Base-by-base conservation (phyloP, 495 filamentous ascomycete genomes). In the Penicillium ucsense region DNA sequence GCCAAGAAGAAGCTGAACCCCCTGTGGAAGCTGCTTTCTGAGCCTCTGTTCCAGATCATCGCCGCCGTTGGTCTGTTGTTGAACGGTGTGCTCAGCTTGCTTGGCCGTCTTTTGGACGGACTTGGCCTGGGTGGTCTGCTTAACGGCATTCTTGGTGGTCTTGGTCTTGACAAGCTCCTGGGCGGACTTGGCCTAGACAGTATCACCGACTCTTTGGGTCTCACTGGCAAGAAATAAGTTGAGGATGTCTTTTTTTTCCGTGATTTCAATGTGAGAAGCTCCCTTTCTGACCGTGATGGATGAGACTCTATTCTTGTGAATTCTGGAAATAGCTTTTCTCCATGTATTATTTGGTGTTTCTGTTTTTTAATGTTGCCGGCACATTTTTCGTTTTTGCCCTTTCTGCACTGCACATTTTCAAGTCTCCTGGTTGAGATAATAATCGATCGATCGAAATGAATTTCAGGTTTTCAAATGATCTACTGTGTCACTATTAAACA, bases 1-100 rank as follows among this genome's bases (percentile, higher is more conserved):
- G 90, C 89, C 28, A 92, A 95, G 82, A 94, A 95, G 75, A 80
- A 86, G 66, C 77, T 96, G 43, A 95, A 88, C 55, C 86, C 88
- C 3, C 76, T 94, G 12, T 87, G 86, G 85, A 81, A 77, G 31
- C 66, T 94, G 43, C 65, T 94, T 8, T 80, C 79, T 8, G 68
- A 94, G 69, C 88, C 89, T 6, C 72, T 94, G 12, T 85, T 88
- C 75, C 89, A 94, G 73, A 94, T 94, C 60, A 75, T 96, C 48
- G 88, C 89, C 5, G 90, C 86, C 10, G 90, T 96, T 9, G 90
- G 90, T 7, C 67, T 96, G 46, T 65, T 96, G 46, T 68, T 96
- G 39, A 81, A 72, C 30, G 90, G 90, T 60, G 90, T 96, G 6
- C 70, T 96, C 3, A 80, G 79, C 3, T 73, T 96, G 5, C 86